Evolutionary conservation across 331 rosid species (phyloP), one percentile per base, ranked within the genome.

Genomic region (Quercus tomentella): DNA sequence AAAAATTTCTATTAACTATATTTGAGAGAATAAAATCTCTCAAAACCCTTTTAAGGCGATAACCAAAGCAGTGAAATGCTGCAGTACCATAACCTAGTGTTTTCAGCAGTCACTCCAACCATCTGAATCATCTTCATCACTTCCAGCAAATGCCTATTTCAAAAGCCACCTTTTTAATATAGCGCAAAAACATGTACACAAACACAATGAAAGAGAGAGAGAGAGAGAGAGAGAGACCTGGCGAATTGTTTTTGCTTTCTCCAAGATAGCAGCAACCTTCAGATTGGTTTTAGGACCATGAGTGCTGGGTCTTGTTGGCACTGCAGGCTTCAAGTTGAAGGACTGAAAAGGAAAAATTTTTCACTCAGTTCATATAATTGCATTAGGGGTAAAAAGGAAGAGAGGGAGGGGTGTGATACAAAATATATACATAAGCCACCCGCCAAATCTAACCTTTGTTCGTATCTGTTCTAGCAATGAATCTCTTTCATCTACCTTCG

Each of bases 161-260:
- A 54, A 78, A 77, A 79, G 70, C 58, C 20, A 81, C 57, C 73
- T 75, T 61, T 35, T 67, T 35, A 67, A 33, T 67, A 33, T 20
- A 35, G 72, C 9, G 25, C 18, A 35, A 22, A 37, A n/a, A 1
- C 16, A 67, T 3, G 5, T 14, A 22, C 66, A 60, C 7, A 22
- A 23, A 60, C 66, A 60, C 30, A 8, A 12, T 18, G 65, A 26
- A 4, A 30, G 51, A 60, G 22, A 67, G 54, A 51, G 74, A 60
- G 76, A 43, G 74, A 58, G 61, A 82, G 83, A 68, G 49, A 74
- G 83, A 81, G 56, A 60, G 65, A 93, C 99, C 99, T 93, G 99
- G 72, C 99, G 99, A 80, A 96, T 93, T 26, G 98, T 79, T 76
- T 85, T 93, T 75, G 98, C 99, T 85, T 89, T 96, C 88, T 92